A percentile compares a stretch with the other conserved stretches of the same genome.
Evolutionary conservation across 768 basidiomycete species (phyloP).

Genomic region (Mycena chlorophos): DNA sequence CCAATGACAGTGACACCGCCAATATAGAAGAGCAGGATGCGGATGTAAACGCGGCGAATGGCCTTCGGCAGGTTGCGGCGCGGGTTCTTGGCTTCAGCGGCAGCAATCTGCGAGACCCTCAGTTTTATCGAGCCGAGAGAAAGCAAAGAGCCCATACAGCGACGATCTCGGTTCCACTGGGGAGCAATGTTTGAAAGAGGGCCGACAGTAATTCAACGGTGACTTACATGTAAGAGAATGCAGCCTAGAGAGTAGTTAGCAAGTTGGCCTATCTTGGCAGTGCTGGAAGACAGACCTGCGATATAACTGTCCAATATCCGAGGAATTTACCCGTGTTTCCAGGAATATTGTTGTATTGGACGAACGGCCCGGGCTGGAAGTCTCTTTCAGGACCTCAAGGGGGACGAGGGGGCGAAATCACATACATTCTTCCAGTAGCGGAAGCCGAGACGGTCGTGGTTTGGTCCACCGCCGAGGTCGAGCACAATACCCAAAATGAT

Average conservation of each 20-base stretch:
- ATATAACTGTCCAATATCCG: constrained; percentile 48
- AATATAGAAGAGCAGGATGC: constrained; percentile 59
- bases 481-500: constrained; percentile 73
- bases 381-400: neutral
- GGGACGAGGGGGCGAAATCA: neutral
- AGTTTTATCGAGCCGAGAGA: neutral
- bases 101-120: constrained; percentile 62
- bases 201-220: neutral
- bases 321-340: constrained; percentile 78
- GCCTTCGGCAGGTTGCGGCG: constrained; percentile 62
- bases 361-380: constrained; percentile 81
- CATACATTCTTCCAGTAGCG: constrained; percentile 78
- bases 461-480: constrained; percentile 87
- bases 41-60: constrained; percentile 71
- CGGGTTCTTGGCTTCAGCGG: constrained; percentile 90
- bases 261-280: no score
- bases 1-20: neutral
- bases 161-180: constrained; percentile 92
- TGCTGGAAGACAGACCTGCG: neutral
- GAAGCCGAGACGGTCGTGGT: constrained; percentile 63
- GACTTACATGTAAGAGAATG: constrained; percentile 65
- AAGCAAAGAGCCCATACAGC: constrained; percentile 52
- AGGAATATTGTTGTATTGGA: constrained; percentile 60
- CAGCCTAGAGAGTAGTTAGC: constrained; percentile 63
- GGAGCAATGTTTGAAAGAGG: neutral